A percentile compares a stretch with the other conserved stretches of the same genome.
These are phyloP conservation scores for Suhomyces choctaworum DNA, from an alignment of 1,139 yeast species.

Conservation along the genomic window DNA sequence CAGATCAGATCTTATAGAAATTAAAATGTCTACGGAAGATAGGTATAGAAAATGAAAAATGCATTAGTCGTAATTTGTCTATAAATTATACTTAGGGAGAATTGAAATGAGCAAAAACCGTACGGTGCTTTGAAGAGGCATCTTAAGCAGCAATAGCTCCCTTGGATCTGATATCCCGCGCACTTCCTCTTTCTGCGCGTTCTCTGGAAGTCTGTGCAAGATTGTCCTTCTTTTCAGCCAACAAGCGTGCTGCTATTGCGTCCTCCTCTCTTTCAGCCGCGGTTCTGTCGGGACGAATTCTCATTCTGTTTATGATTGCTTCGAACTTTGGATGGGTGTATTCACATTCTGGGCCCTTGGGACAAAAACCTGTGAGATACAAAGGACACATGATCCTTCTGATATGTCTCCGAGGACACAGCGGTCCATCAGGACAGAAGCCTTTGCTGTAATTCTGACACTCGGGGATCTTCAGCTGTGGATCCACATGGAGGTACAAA, in stretches of 20 bases:
- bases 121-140: no score
- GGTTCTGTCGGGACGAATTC: constrained; percentile 49
- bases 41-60: not conserved
- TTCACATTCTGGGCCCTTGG: constrained; percentile 65
- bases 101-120: no score
- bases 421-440: constrained; percentile 91
- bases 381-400: constrained; percentile 78
- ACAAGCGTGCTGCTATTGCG: constrained; percentile 9
- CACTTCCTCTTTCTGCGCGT: constrained; percentile 1
- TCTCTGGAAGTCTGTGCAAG: constrained; percentile 9
- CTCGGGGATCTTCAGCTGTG: constrained; percentile 81
- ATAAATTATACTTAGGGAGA: constrained; percentile 1
- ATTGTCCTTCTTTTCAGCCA: constrained; percentile 12
- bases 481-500: constrained; percentile 87
- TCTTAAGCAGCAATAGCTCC: no score
- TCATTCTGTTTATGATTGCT: constrained; percentile 43
- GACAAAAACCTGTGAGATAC: constrained; percentile 91
- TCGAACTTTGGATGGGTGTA: constrained; percentile 60
- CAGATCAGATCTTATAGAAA: constrained; percentile 51
- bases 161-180: not conserved
- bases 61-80: constrained; percentile 9
- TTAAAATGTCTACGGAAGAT: not conserved
- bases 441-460: constrained; percentile 85
- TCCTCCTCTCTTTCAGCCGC: constrained; percentile 13
- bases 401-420: constrained; percentile 80